A percentile compares a stretch with the other conserved stretches of the same genome.
These are phyloP conservation scores for Leptoxyphium fumago DNA, from an alignment of 2,329 filamentous ascomycete genomes.

Conservation along the genomic window DNA sequence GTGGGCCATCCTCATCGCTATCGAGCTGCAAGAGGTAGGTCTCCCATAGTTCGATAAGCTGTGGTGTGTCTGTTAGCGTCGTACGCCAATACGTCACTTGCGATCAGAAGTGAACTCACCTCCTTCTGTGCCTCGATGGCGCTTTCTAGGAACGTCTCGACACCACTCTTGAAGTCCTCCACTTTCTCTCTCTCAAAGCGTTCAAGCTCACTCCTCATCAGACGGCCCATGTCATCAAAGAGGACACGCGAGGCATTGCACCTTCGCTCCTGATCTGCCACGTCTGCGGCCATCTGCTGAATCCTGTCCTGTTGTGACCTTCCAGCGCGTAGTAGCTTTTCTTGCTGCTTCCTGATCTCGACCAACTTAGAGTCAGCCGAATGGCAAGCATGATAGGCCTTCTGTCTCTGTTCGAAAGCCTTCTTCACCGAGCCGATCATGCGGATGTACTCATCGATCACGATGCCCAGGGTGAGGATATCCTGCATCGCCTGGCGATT, in stretches of 20 bases:
- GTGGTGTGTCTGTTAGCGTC: conserved; percentile 10
- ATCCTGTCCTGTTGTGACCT: conserved; percentile 92
- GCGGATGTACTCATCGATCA: conserved; percentile 95
- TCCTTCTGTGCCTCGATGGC: conserved; percentile 98
- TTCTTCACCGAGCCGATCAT: conserved; percentile 90
- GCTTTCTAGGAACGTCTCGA: conserved; percentile 94
- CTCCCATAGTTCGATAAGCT: conserved; percentile 86
- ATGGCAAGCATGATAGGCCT: conserved; percentile 92
- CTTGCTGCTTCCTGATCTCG: conserved; percentile 78
- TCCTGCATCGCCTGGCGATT: conserved; percentile 96
- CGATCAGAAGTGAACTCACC: conserved; percentile 37
- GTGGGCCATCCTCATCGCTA: conserved; percentile 63
- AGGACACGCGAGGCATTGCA: conserved; percentile 78
- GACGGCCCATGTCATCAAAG: conserved; percentile 92
- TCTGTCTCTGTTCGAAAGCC: conserved; percentile 82
- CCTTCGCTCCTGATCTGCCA: conserved; percentile 85
- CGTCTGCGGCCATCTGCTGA: conserved; percentile 82
- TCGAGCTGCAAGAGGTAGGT: conserved; percentile 95
- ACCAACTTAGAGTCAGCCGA: conserved; percentile 74
- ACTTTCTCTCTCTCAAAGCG: conserved; percentile 95
- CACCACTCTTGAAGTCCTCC: conserved; percentile 95
- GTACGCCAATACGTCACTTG: not conserved
- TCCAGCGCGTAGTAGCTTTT: conserved; percentile 88
- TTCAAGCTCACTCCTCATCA: conserved; percentile 85
- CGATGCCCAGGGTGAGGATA: conserved; percentile 87